These are phyloP conservation scores for Sedum album DNA, from an alignment of 164 flowering plant species.

Conservation along the genomic window DNA sequence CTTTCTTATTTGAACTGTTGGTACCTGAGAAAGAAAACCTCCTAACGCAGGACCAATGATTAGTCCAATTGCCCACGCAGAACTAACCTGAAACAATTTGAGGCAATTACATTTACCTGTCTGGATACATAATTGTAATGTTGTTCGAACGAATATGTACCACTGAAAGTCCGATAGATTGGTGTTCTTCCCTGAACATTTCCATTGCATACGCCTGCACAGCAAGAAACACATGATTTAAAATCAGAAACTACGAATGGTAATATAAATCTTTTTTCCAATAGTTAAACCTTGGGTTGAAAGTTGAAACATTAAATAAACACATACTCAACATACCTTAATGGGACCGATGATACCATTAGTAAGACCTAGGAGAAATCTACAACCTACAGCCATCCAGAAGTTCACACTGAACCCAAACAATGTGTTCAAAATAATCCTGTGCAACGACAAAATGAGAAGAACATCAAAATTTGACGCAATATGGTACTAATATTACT, in stretches of 20 bases:
- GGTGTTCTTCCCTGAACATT: slow-evolving; percentile 46
- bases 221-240: background rate
- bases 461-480: background rate
- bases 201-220: slow-evolving; percentile 60
- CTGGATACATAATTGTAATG: background rate
- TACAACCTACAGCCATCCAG: slow-evolving; percentile 62
- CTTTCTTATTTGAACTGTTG: background rate
- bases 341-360: slow-evolving; percentile 58
- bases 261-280: too few relatives aligned
- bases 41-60: slow-evolving; percentile 27
- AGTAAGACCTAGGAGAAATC: slow-evolving; percentile 64
- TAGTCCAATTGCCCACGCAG: slow-evolving; percentile 33
- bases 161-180: slow-evolving; percentile 41
- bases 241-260: background rate
- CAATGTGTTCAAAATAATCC: slow-evolving; percentile 47
- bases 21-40: slow-evolving; percentile 25
- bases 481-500: background rate
- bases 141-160: slow-evolving; percentile 24
- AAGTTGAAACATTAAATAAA: background rate
- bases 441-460: slow-evolving; percentile 11
- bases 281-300: too few relatives aligned
- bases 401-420: slow-evolving; percentile 58
- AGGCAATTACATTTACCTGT: background rate
- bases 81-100: slow-evolving; percentile 24
- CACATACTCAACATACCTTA: slow-evolving; percentile 21